Evolutionary conservation across 805 yeast species (phyloP).

Genomic region (Starmerella floricola): DNA sequence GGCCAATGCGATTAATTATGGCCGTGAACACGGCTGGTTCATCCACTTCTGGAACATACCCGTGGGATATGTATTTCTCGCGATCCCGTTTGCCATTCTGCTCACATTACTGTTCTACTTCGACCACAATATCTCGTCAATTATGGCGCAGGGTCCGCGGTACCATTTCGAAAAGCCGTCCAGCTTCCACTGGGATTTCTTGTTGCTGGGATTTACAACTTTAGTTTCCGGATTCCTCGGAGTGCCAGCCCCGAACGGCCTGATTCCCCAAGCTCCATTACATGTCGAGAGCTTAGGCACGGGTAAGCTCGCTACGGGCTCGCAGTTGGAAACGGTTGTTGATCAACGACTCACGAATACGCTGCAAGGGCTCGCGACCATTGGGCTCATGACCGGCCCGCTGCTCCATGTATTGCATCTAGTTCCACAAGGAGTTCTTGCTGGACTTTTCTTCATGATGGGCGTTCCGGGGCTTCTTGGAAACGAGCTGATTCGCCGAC

Average conservation of each 20-base stretch:
- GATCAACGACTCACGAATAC: constrained; percentile 84
- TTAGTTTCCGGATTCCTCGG: constrained; percentile 81
- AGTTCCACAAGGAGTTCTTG: constrained; percentile 85
- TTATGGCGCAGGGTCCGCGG: constrained; percentile 78
- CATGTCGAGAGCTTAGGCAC: constrained; percentile 66
- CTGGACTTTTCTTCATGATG: constrained; percentile 90
- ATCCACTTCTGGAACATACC: constrained; percentile 64
- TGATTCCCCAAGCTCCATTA: constrained; percentile 93
- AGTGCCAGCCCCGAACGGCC: constrained; percentile 90
- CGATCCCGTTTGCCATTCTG: constrained; percentile 83
- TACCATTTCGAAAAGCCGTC: constrained; percentile 78
- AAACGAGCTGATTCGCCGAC: constrained; percentile 50
- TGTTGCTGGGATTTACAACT: constrained; percentile 72
- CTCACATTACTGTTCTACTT: constrained; percentile 78
- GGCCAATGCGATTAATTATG: constrained; percentile 19
- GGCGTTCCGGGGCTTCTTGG: constrained; percentile 66
- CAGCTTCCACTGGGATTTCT: constrained; percentile 85
- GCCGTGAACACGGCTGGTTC: constrained; percentile 52
- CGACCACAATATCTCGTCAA: constrained; percentile 88
- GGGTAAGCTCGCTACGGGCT: constrained; percentile 20
- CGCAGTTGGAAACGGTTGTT: constrained; percentile 39
- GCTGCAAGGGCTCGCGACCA: constrained; percentile 67
- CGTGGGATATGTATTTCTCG: constrained; percentile 70
- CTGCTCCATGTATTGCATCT: constrained; percentile 63
- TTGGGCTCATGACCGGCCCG: constrained; percentile 86